Conservation (phyloP, 441 rosid genomes). For the Erodium texanum region DNA sequence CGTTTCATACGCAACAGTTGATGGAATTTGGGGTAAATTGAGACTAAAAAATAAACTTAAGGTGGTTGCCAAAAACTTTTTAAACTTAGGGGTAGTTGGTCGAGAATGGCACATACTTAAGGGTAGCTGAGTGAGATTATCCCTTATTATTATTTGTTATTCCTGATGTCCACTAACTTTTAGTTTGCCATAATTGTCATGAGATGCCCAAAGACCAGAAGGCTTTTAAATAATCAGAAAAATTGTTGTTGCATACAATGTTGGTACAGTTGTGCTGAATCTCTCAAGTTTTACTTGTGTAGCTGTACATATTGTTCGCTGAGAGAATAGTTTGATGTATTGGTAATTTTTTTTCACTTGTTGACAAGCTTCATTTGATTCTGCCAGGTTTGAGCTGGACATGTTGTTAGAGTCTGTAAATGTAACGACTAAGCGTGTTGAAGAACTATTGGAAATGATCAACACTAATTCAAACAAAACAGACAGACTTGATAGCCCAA, state of each 20-base stretch:
- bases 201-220: neutral
- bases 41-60: too few species aligned
- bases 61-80: too few species aligned
- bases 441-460: constrained; percentile 68
- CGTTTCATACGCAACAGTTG: too few species aligned
- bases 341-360: constrained; percentile 16
- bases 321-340: constrained; percentile 10
- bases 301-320: neutral
- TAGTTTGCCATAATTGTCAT: neutral
- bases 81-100: too few species aligned
- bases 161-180: neutral
- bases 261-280: neutral
- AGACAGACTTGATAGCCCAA: constrained; percentile 31
- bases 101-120: too few species aligned
- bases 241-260: neutral
- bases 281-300: constrained; percentile 1
- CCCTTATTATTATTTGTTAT: too few species aligned
- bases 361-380: constrained; percentile 16
- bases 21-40: too few species aligned
- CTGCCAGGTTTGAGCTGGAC: constrained; percentile 92
- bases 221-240: neutral
- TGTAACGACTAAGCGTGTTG: constrained; percentile 78
- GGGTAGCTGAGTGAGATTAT: too few species aligned
- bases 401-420: constrained; percentile 93
- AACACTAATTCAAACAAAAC: constrained; percentile 52